Evolutionary conservation across 1,139 yeast genomes (phyloP).

Genomic region (Suhomyces taliae): DNA sequence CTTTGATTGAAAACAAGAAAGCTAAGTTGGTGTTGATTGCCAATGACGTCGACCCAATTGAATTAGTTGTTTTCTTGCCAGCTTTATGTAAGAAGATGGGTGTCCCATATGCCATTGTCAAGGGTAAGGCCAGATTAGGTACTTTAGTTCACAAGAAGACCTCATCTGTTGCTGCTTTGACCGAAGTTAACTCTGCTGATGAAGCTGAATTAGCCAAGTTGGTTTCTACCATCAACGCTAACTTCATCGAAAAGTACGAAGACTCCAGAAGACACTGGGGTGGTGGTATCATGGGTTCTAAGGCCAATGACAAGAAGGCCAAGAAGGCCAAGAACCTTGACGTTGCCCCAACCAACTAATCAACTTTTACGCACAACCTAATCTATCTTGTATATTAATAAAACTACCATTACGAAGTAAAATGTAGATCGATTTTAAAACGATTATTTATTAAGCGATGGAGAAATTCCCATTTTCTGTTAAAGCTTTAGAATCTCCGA

Average conservation of each 20-base stretch:
- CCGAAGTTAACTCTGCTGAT: conserved; percentile 92
- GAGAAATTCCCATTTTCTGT: too few species aligned
- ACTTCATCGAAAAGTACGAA: conserved; percentile 90
- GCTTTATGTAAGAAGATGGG: conserved; percentile 99
- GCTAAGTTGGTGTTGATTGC: conserved; percentile 96
- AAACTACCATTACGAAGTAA: not conserved
- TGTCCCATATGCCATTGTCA: conserved; percentile 96
- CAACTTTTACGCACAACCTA: not conserved
- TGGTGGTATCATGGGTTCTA: conserved; percentile 97
- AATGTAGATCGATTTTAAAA: too few species aligned
- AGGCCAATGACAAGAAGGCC: conserved; percentile 73
- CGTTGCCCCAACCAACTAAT: conserved; percentile 18
- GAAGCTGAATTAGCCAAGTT: conserved; percentile 92
- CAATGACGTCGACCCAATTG: conserved; percentile 98
- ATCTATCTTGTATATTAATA: conserved; percentile 8
- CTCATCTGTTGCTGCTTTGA: conserved; percentile 94
- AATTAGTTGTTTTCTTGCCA: conserved; percentile 93
- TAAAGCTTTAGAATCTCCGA: too few species aligned
- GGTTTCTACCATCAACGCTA: conserved; percentile 87
- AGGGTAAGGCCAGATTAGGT: conserved; percentile 99
- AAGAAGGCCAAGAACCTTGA: conserved; percentile 47
- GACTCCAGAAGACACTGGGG: conserved; percentile 99
- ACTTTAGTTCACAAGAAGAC: conserved; percentile 96
- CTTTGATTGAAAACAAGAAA: conserved; percentile 96
- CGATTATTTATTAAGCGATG: too few species aligned